Conservation (phyloP, 768 basidiomycete species). For the Kwoniella mangroviensis region DNA sequence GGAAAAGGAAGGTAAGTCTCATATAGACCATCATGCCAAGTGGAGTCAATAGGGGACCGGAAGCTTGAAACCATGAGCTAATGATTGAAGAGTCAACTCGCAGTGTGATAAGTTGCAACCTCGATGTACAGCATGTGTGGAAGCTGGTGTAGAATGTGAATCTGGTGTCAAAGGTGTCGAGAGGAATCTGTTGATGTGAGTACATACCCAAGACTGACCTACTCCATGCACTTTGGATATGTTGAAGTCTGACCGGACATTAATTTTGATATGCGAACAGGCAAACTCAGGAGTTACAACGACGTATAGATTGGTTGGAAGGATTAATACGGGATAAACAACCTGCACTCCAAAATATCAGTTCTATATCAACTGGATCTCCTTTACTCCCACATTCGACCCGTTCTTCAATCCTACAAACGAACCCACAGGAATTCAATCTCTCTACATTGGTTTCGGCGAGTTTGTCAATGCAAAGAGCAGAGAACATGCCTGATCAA, state of each 20-base stretch:
- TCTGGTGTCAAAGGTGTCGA: background rate
- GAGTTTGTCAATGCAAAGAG: background rate
- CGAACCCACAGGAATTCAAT: background rate
- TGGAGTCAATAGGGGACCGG: too few species aligned
- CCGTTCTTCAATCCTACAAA: background rate
- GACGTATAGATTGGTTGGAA: constrained; percentile 1
- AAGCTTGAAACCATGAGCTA: background rate
- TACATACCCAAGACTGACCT: background rate
- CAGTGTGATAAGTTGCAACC: background rate
- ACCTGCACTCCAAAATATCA: background rate
- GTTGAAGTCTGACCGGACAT: background rate
- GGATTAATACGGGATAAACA: background rate
- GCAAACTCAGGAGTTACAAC: background rate
- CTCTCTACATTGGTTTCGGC: background rate
- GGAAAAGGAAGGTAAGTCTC: background rate
- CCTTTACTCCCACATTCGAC: background rate
- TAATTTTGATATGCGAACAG: background rate
- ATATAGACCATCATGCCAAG: too few species aligned
- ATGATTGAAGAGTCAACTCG: background rate
- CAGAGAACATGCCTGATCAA: background rate
- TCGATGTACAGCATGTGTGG: constrained; percentile 4
- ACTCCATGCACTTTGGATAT: too few species aligned
- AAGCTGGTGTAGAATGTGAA: constrained; percentile 2
- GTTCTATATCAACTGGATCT: background rate
- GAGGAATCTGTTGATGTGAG: background rate